Conservation (phyloP, 257 asterid species). For the Solanum pinnatisectum region DNA sequence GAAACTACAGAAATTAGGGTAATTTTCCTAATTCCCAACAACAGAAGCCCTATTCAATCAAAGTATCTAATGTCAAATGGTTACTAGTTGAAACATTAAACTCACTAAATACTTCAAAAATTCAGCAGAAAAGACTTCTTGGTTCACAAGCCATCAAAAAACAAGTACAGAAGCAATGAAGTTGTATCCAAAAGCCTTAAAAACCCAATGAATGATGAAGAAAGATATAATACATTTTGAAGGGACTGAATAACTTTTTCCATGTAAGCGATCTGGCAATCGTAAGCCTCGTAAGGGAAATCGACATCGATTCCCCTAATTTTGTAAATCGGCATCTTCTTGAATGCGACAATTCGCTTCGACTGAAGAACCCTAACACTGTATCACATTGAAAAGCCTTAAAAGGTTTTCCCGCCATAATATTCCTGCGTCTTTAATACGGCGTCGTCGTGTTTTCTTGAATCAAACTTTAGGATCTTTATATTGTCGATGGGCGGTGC, state of each 20-base stretch:
- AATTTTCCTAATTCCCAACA: background rate
- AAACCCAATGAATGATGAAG: background rate
- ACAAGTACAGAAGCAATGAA: background rate
- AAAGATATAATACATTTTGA: slow-evolving; percentile 21
- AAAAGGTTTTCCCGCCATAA: slow-evolving; percentile 12
- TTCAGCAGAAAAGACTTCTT: background rate
- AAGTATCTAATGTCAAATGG: background rate
- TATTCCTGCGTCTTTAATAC: background rate
- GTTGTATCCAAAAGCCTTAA: background rate
- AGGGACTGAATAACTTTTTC: slow-evolving; percentile 88
- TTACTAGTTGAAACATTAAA: background rate
- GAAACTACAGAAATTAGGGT: background rate
- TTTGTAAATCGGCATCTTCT: slow-evolving; percentile 68
- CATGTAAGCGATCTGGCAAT: slow-evolving; percentile 92
- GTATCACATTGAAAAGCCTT: background rate
- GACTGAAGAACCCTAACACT: slow-evolving; percentile 9
- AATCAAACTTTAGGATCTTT: background rate
- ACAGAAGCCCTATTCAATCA: background rate
- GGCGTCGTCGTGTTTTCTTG: background rate
- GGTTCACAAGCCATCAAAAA: background rate
- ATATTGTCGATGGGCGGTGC: background rate
- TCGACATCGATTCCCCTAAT: slow-evolving; percentile 87
- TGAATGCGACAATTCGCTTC: background rate
- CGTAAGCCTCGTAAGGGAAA: slow-evolving; percentile 95
- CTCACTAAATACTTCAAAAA: background rate